Percentiles rank a stretch among this genome's conserved stretches.
These are phyloP conservation scores for Cordyceps tenuipes DNA, from an alignment of 2,329 filamentous ascomycete species.

Conservation along the genomic window DNA sequence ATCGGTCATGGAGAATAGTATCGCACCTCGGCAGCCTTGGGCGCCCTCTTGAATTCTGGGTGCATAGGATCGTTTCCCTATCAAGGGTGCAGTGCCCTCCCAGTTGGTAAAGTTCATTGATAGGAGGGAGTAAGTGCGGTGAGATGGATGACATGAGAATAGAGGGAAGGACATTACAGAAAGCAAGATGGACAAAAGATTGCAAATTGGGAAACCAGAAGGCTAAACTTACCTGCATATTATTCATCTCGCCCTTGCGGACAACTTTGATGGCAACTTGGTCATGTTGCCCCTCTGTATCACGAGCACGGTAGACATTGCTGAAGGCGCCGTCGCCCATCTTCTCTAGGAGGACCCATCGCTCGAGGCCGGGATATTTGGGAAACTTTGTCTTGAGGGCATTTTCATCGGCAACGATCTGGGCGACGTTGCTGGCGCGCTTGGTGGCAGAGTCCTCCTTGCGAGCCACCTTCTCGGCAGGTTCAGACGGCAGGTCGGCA, in stretches of 20 bases:
- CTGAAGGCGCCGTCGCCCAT: constrained; percentile 98
- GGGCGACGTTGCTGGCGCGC: constrained; percentile 54
- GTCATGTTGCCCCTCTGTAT: constrained; percentile 59
- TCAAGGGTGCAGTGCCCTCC: constrained; percentile 29
- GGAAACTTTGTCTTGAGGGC: constrained; percentile 80
- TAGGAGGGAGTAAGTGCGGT: constrained; percentile 10
- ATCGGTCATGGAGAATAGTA: constrained; percentile 31
- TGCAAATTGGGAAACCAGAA: constrained; percentile 11
- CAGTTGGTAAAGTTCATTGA: constrained; percentile 44
- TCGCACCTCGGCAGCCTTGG: constrained; percentile 96
- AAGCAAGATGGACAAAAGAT: constrained; percentile 14
- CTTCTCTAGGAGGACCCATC: constrained; percentile 85
- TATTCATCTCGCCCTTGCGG: constrained; percentile 98
- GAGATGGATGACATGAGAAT: background rate
- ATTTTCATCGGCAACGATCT: constrained; percentile 86
- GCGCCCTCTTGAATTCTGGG: constrained; percentile 91
- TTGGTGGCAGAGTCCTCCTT: constrained; percentile 23
- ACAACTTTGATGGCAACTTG: constrained; percentile 98
- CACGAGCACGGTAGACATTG: constrained; percentile 88
- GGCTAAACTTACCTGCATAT: constrained; percentile 75
- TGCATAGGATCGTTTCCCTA: constrained; percentile 91
- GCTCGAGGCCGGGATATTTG: constrained; percentile 36
- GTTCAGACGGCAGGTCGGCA: constrained; percentile 54
- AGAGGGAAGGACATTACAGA: background rate
- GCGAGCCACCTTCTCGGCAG: constrained; percentile 44